phyloP scores from a whole-genome alignment of 306 rosid genomes.

The Coriaria nepalensis region DNA sequence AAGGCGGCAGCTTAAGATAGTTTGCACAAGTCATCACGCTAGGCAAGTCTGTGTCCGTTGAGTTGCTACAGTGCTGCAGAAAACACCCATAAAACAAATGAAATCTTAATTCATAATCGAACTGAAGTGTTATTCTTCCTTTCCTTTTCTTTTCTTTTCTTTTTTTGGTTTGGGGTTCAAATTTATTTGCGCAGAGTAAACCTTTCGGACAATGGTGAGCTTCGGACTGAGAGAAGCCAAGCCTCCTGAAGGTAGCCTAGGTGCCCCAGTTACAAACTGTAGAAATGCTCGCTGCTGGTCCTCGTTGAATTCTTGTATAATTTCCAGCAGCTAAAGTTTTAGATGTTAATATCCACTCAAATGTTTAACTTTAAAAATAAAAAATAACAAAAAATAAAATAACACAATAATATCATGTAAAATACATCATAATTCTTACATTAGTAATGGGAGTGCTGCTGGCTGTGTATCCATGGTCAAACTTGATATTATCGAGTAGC shows the following conservation, averaged over 20 bases:
- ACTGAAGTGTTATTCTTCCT: neutral
- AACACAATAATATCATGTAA: neutral
- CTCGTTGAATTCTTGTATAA: constrained; percentile 53
- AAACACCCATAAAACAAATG: constrained; percentile 1
- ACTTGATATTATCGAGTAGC: constrained; percentile 76
- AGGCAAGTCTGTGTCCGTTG: constrained; percentile 67
- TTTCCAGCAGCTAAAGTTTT: constrained; percentile 66
- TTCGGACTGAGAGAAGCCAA: constrained; percentile 92
- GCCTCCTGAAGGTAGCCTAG: constrained; percentile 94
- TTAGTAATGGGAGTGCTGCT: constrained; percentile 81
- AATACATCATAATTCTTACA: constrained; percentile 27
- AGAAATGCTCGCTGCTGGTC: constrained; percentile 71
- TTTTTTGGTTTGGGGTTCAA: too few relatives aligned
- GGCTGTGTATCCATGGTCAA: constrained; percentile 95
- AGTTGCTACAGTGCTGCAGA: constrained; percentile 62
- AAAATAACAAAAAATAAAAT: too few relatives aligned
- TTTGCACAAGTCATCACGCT: constrained; percentile 99
- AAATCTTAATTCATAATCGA: neutral
- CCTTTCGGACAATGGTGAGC: constrained; percentile 92
- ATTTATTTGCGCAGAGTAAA: constrained; percentile 4
- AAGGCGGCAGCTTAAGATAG: constrained; percentile 92
- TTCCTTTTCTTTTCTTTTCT: too few relatives aligned
- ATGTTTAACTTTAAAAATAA: too few relatives aligned
- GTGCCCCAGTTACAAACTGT: constrained; percentile 96
- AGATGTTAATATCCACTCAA: neutral